These are phyloP conservation scores for Copromyces sp. DNA, from an alignment of 495 filamentous ascomycete genomes.

Conservation along the genomic window DNA sequence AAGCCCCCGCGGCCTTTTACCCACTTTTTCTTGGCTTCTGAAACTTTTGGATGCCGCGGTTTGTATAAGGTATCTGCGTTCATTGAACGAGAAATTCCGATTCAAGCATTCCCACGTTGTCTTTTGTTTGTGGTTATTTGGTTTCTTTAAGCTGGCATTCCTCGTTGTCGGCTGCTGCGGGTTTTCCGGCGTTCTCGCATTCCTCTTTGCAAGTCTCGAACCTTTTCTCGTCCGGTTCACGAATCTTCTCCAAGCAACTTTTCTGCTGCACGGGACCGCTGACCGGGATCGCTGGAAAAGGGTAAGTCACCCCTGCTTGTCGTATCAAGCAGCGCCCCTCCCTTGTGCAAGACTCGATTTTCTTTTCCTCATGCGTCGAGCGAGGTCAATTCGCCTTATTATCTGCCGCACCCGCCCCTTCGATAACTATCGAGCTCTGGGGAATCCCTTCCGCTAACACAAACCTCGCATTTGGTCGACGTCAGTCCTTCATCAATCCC, in stretches of 20 bases:
- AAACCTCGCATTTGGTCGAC: neutral
- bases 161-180: neutral
- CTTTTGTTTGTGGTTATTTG: conserved; percentile 5
- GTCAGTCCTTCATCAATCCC: neutral
- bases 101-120: neutral
- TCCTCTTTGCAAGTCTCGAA: neutral
- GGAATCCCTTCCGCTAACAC: neutral
- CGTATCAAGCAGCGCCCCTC: neutral
- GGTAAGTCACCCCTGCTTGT: neutral
- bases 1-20: conserved; percentile 6
- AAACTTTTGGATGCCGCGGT: conserved; percentile 8
- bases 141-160: neutral
- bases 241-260: neutral
- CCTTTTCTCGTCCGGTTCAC: neutral
- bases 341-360: neutral
- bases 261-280: neutral
- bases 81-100: neutral
- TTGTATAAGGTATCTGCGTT: neutral
- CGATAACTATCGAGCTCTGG: neutral
- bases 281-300: neutral
- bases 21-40: conserved; percentile 5
- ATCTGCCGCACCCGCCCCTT: neutral
- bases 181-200: neutral
- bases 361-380: neutral
- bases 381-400: neutral